Evolutionary conservation across 2,329 filamentous ascomycete genomes (phyloP).

Genomic region (Diatrype stigma): DNA sequence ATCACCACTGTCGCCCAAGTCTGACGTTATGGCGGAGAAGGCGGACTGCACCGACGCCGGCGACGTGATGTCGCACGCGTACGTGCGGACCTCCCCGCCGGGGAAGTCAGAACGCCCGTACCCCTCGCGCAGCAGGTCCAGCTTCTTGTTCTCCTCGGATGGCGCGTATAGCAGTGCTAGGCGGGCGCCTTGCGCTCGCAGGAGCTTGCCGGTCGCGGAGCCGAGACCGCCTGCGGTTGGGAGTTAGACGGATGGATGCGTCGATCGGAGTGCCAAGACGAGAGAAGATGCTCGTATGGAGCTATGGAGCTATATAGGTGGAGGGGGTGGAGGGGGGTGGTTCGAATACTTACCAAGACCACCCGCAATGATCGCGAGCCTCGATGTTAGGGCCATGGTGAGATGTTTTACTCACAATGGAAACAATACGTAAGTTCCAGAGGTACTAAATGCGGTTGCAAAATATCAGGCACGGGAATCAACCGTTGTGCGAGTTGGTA

Average conservation of each 20-base stretch:
- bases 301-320: not conserved
- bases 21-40: slow-evolving; percentile 14
- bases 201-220: slow-evolving; percentile 35
- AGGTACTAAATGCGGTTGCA: too few species aligned
- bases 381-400: slow-evolving; percentile 31
- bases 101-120: slow-evolving; percentile 24
- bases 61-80: slow-evolving; percentile 31
- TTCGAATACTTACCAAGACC: slow-evolving; percentile 31
- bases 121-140: slow-evolving; percentile 30
- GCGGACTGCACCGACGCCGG: slow-evolving; percentile 21
- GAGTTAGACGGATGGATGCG: not conserved
- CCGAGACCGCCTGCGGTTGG: slow-evolving; percentile 33
- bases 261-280: too few species aligned
- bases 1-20: not conserved
- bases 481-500: too few species aligned
- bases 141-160: slow-evolving; percentile 35
- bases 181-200: slow-evolving; percentile 36
- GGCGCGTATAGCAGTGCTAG: slow-evolving; percentile 43
- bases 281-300: too few species aligned
- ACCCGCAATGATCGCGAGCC: slow-evolving; percentile 38
- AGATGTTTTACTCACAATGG: too few species aligned
- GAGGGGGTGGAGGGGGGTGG: not conserved
- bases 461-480: too few species aligned
- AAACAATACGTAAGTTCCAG: too few species aligned
- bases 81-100: slow-evolving; percentile 20